Base-by-base conservation (phyloP, 805 yeast genomes). In the Wickerhamiella domercqiae region DNA sequence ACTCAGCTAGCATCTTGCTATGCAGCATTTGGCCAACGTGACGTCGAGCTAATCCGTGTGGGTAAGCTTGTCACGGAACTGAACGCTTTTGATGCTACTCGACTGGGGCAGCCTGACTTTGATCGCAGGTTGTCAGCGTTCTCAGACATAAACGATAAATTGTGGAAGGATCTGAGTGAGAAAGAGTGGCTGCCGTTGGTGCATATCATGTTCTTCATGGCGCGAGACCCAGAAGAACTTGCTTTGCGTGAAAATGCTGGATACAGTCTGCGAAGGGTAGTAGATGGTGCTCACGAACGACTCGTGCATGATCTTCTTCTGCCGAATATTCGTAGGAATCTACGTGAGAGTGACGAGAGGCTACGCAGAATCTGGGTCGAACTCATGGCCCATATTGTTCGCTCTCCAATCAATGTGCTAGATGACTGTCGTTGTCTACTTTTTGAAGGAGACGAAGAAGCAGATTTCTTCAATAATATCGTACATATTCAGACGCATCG, bases 401-500 rank as follows among this genome's bases (percentile, higher is more conserved):
- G 28, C 11, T 33, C 14, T n/a, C 38, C 25, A n/a, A 35, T 40
- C 2, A 13, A 9, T 9, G 13, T 45, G 3, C 39, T 42, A 5
- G n/a, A 34, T n/a, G 47, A 64, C 26, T 58, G 64, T 47, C 57
- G 57, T 34, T 43, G 69, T 1, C 58, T 87, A 29, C 56, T 76
- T 1, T 67, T 62, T 48, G 64, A 68, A 36, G 76, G 75, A 30
- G 93, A 83, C 48, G 87, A 76, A 26, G 96, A 84, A 48, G 78
- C 83, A 3, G 76, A 82, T 55, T 79, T 82, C 52, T 82, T 82
- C 57, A 54, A 60, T 31, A 83, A 84, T 48, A 66, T 90, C 34
- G 68, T 67, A 42, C 95, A 87, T 55, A 74, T 87, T 26, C 98
- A 87, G 60, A 49, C 78, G 7, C 83, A 78, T 51, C 72, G 93